These are phyloP conservation scores for Termitomyces sp. DNA, from an alignment of 768 basidiomycete species.

Conservation along the genomic window DNA sequence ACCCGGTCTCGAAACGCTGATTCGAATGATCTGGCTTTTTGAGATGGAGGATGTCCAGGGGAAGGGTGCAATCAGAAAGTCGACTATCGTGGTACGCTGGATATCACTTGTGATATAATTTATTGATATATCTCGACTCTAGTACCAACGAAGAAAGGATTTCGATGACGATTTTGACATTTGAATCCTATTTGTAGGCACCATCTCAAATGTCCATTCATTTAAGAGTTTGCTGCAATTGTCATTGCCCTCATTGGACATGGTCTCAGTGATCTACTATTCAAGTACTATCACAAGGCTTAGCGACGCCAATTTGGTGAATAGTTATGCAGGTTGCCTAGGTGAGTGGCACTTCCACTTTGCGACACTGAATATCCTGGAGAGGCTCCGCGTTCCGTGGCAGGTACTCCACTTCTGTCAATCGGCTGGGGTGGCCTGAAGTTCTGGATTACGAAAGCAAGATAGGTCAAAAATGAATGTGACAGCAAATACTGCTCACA, in stretches of 20 bases:
- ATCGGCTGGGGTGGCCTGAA: constrained; percentile 14
- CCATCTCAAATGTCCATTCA: background rate
- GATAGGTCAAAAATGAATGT: background rate
- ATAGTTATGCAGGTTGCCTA: background rate
- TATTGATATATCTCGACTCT: background rate
- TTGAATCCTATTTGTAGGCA: constrained; percentile 14
- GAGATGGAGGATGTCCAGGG: constrained; percentile 54
- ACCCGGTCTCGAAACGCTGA: constrained; percentile 16
- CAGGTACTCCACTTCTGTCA: background rate
- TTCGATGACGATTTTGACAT: constrained; percentile 64
- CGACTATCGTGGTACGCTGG: constrained; percentile 48
- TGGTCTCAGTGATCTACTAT: background rate
- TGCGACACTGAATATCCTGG: constrained; percentile 3
- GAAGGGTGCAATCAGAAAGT: constrained; percentile 44
- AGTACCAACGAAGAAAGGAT: constrained; percentile 65
- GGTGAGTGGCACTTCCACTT: background rate
- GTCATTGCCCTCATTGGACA: background rate
- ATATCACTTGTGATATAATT: constrained; percentile 4
- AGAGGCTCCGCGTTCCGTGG: constrained; percentile 5
- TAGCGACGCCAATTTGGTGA: constrained; percentile 4
- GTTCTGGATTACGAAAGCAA: constrained; percentile 10
- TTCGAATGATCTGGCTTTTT: constrained; percentile 6
- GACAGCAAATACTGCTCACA: constrained; percentile 32
- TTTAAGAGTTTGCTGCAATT: background rate
- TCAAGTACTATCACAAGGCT: background rate